Conservation (phyloP, 768 basidiomycete genomes). For the Cystobasidiopsis lactophilus region DNA sequence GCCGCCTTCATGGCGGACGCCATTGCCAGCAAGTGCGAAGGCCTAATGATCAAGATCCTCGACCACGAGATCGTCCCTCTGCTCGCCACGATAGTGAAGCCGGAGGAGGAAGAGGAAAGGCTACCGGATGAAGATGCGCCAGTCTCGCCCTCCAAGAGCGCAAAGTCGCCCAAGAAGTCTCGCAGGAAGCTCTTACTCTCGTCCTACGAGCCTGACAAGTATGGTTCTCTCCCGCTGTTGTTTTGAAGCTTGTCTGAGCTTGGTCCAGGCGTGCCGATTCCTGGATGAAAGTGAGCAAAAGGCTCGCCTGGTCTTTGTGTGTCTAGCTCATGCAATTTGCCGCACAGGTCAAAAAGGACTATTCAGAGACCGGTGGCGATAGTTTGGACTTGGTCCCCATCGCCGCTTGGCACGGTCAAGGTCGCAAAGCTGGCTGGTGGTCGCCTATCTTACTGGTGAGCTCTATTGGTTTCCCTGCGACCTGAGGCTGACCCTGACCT, state of each 20-base stretch:
- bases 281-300: conserved; percentile 48
- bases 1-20: conserved; percentile 56
- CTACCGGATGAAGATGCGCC: conserved; percentile 12
- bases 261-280: conserved; percentile 38
- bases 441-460: conserved; percentile 64
- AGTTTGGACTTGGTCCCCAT: conserved; percentile 30
- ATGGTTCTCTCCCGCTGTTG: conserved; percentile 3
- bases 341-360: conserved; percentile 82
- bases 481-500: conserved; percentile 22
- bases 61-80: conserved; percentile 30
- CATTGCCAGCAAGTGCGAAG: conserved; percentile 48
- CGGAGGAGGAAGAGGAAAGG: conserved; percentile 21
- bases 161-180: conserved; percentile 19
- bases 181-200: conserved; percentile 51
- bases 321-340: conserved; percentile 31
- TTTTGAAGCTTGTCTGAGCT: conserved; percentile 29
- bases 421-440: conserved; percentile 79
- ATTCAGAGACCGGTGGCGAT: conserved; percentile 25
- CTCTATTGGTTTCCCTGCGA: conserved; percentile 58
- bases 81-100: conserved; percentile 22
- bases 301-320: not conserved
- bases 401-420: conserved; percentile 67
- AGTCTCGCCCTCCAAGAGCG: conserved; percentile 13
- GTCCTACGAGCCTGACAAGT: conserved; percentile 55
- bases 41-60: conserved; percentile 83